Evolutionary conservation across 257 asterid species (phyloP), one percentile per base, ranked within the genome.

Genomic region (Henckelia pumila): DNA sequence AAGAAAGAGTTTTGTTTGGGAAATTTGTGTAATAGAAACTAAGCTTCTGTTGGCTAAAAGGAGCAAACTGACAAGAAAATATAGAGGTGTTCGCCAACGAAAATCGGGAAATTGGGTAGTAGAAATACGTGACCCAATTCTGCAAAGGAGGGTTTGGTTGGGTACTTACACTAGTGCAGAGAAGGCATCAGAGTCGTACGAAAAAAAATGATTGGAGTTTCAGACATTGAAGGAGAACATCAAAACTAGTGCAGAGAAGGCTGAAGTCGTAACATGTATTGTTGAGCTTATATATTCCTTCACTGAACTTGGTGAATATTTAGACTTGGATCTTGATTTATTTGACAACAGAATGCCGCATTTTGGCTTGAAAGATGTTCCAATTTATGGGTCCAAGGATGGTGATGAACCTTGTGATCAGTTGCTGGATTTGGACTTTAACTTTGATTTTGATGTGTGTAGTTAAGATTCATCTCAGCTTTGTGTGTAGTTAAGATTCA

Each of bases 61-160:
- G 11, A 20, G 40, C 21, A 61, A 55, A 58, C 55, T 61, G n/a
- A n/a, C n/a, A n/a, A n/a, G 25, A 8, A n/a, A n/a, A n/a, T n/a
- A n/a, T 56, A 64, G 62, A 56, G 90, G 87, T 9, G 90, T 84
- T 22, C 75, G 87, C 1, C 87, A 73, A 49, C 67, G 90, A 33
- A 84, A 82, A 72, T 84, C 85, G 90, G 90, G 90, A 4, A 84
- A 76, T 69, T 84, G 84, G 83, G 90, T 84, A 20, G 87, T 87
- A 7, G 90, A 84, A 63, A 84, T 84, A 61, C 85, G 84, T 4
- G 85, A 84, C 24, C 90, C 90, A 6, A 70, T 71, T 55, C 29
- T 61, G 63, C 75, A 74, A 0, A 80, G 68, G 57, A 53, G 87
- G 72, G 50, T 84, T 25, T 84, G 90, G 90, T 62, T 84, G 75